Evolutionary conservation across 345 rosid species (phyloP).

Genomic region (Pistacia atlantica): DNA sequence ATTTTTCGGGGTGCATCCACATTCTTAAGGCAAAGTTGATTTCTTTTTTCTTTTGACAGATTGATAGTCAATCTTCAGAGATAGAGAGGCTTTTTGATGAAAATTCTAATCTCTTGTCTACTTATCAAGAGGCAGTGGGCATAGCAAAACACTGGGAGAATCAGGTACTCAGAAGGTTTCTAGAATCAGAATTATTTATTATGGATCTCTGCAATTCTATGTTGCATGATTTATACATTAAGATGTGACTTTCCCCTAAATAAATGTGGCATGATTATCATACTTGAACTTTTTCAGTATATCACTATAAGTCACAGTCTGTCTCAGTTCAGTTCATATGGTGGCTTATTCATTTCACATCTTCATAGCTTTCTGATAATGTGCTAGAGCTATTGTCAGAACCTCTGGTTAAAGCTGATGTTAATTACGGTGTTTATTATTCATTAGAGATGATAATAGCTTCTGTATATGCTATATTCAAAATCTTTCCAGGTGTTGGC

Average conservation of each 20-base stretch:
- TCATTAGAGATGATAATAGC: not conserved
- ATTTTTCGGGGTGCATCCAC: constrained; percentile 9
- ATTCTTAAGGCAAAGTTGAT: constrained; percentile 13
- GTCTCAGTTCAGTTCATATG: not conserved
- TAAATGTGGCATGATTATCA: not conserved
- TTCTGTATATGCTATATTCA: not conserved
- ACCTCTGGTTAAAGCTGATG: constrained; percentile 1
- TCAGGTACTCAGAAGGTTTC: constrained; percentile 39
- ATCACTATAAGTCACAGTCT: not conserved
- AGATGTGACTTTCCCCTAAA: not conserved
- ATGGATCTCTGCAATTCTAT: not conserved
- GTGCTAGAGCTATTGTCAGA: not conserved
- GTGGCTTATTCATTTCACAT: not conserved
- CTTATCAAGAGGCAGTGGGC: constrained; percentile 70
- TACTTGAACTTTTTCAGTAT: not conserved
- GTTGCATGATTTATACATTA: not conserved
- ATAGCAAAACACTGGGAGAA: constrained; percentile 81
- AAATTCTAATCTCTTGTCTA: constrained; percentile 66
- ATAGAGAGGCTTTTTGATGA: constrained; percentile 94
- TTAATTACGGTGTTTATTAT: not conserved
- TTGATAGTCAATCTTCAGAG: constrained; percentile 96
- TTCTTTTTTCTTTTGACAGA: constrained; percentile 42
- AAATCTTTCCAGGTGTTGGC: not conserved
- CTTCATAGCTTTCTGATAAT: not conserved
- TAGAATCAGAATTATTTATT: constrained; percentile 1